A percentile compares a stretch with the other conserved stretches of the same genome.
Conservation (phyloP, 2,329 filamentous ascomycete genomes). For the Cladosporium sp. region DNA sequence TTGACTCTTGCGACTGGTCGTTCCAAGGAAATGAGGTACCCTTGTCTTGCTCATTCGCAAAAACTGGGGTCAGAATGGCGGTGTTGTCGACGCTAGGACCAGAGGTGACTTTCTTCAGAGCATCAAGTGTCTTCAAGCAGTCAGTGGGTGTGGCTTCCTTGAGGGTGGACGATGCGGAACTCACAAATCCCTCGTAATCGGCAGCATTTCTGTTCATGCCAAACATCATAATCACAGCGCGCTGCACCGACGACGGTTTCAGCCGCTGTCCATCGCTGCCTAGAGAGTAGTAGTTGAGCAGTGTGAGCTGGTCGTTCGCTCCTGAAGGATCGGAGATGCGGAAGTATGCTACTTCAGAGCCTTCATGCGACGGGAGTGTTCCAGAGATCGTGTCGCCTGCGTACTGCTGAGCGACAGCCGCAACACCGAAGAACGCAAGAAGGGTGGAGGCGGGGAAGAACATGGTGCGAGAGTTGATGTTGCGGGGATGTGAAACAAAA, state of each 20-base stretch:
- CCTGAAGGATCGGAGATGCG: conserved; percentile 26
- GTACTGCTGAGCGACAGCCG: conserved; percentile 22
- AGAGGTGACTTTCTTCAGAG: background rate
- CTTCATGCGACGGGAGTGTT: conserved; percentile 16
- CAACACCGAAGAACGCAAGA: background rate
- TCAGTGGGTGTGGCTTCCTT: background rate
- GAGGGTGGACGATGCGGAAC: background rate
- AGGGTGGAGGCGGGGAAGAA: background rate
- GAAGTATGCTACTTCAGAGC: conserved; percentile 29
- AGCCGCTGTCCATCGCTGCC: conserved; percentile 22
- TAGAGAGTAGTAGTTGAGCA: conserved; percentile 31
- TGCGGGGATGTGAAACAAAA: too few species aligned
- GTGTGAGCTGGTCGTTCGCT: conserved; percentile 22
- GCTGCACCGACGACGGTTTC: conserved; percentile 21
- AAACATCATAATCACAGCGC: conserved; percentile 29
- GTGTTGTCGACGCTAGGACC: conserved; percentile 27
- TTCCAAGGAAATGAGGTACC: conserved; percentile 29
- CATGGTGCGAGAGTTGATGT: background rate
- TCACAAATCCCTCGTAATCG: conserved; percentile 23
- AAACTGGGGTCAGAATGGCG: conserved; percentile 31
- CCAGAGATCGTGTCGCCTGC: conserved; percentile 21
- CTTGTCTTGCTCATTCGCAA: conserved; percentile 33
- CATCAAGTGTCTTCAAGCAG: conserved; percentile 11
- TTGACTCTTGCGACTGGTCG: conserved; percentile 18
- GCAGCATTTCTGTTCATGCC: conserved; percentile 26